Evolutionary conservation across 805 yeast genomes (phyloP).

Genomic region (Dipodascus geniculatus): DNA sequence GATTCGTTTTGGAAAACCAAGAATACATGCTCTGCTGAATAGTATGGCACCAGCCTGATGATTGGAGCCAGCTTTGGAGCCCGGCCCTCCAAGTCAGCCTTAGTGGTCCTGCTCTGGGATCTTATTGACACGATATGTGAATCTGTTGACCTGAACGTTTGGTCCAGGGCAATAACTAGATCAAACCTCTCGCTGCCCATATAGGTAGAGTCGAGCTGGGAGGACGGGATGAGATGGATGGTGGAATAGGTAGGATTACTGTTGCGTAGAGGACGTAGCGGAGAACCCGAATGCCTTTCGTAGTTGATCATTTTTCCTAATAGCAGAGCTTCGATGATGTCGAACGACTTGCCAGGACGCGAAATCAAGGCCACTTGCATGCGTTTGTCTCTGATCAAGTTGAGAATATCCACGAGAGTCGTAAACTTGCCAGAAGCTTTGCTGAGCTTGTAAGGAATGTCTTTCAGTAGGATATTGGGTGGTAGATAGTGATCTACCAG

Average conservation of each 20-base stretch:
- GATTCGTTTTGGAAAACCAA: slow-evolving; percentile 37
- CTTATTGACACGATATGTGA: slow-evolving; percentile 26
- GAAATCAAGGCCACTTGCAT: slow-evolving; percentile 61
- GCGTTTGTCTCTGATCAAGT: slow-evolving; percentile 34
- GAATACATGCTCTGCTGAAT: slow-evolving; percentile 76
- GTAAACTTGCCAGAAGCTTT: slow-evolving; percentile 80
- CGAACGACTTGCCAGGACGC: slow-evolving; percentile 57
- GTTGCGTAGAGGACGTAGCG: slow-evolving; percentile 19
- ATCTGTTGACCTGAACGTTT: slow-evolving; percentile 36
- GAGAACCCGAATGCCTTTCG: slow-evolving; percentile 56
- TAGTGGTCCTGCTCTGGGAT: slow-evolving; percentile 21
- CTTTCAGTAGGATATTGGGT: slow-evolving; percentile 57
- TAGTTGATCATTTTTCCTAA: slow-evolving; percentile 61
- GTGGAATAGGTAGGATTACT: slow-evolving; percentile 19
- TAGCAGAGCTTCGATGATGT: slow-evolving; percentile 64
- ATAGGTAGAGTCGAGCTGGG: slow-evolving; percentile 14
- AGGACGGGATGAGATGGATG: slow-evolving; percentile 35
- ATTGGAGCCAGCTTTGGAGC: slow-evolving; percentile 35
- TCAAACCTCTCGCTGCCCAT: slow-evolving; percentile 34
- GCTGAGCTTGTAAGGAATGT: slow-evolving; percentile 55
- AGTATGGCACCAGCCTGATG: slow-evolving; percentile 59
- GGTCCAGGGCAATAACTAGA: slow-evolving; percentile 51
- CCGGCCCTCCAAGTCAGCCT: slow-evolving; percentile 14
- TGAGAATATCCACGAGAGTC: slow-evolving; percentile 51
- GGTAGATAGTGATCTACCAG: slow-evolving; percentile 81